A percentile compares a stretch with the other conserved stretches of the same genome.
phyloP scores from a whole-genome alignment of 2,329 filamentous ascomycete species.

The Geosmithia flava region DNA sequence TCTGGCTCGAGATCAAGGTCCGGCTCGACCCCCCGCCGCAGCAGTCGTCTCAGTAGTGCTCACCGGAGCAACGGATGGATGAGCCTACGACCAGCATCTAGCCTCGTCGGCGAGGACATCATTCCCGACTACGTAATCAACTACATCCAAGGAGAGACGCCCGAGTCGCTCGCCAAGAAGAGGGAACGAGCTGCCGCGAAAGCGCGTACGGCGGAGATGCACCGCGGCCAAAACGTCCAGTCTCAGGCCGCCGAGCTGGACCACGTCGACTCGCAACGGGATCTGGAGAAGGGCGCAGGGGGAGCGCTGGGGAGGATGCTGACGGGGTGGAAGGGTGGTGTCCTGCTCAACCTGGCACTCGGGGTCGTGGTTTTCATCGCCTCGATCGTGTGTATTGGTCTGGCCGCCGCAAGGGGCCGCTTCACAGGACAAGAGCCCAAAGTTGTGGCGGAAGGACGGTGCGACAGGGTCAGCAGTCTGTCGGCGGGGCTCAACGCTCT shows the following conservation, averaged over 20 bases:
- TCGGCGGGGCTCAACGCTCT: constrained; percentile 28
- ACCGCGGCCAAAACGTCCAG: background rate
- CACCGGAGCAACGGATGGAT: constrained; percentile 7
- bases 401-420: constrained; percentile 16
- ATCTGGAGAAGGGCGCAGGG: constrained; percentile 2
- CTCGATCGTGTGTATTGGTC: constrained; percentile 24
- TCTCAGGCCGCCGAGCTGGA: constrained; percentile 1
- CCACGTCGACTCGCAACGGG: background rate
- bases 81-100: constrained; percentile 15
- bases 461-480: constrained; percentile 19
- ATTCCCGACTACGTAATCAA: constrained; percentile 44
- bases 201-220: constrained; percentile 13
- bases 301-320: constrained; percentile 9
- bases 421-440: constrained; percentile 19
- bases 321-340: constrained; percentile 34
- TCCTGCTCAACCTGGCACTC: constrained; percentile 28
- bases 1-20: background rate
- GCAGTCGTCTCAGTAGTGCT: background rate
- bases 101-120: constrained; percentile 26
- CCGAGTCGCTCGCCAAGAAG: constrained; percentile 35
- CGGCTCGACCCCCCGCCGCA: background rate
- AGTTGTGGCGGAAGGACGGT: constrained; percentile 30
- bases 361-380: constrained; percentile 23
- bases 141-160: constrained; percentile 42
- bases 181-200: constrained; percentile 16